phyloP scores from a whole-genome alignment of 169 alveolate genomes.

The Plasmodium vivax region DNA sequence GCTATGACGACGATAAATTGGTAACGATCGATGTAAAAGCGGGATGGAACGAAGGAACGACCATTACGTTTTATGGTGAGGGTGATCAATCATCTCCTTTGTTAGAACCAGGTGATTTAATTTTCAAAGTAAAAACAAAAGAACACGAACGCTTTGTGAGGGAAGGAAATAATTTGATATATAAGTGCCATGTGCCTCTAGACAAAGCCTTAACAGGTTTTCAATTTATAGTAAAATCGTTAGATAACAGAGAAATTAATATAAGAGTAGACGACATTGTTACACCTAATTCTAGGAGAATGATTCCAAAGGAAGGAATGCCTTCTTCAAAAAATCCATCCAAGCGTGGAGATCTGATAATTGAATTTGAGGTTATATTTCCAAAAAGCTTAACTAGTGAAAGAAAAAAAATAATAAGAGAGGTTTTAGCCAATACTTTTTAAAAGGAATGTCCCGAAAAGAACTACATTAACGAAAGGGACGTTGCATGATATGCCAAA shows the following conservation, averaged over 20 bases:
- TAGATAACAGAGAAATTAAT: constrained; percentile 86
- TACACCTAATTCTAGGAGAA: constrained; percentile 84
- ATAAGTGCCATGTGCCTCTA: constrained; percentile 85
- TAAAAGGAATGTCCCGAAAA: neutral
- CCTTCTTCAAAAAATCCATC: constrained; percentile 84
- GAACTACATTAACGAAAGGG: neutral
- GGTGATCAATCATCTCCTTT: constrained; percentile 87
- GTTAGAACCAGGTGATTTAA: constrained; percentile 86
- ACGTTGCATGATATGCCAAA: neutral
- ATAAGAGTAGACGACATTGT: constrained; percentile 85
- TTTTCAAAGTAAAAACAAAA: constrained; percentile 81
- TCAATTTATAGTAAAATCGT: constrained; percentile 86
- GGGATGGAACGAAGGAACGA: constrained; percentile 91
- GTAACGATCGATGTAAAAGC: constrained; percentile 87
- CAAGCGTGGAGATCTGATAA: constrained; percentile 83
- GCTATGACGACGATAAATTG: constrained; percentile 85
- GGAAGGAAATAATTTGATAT: constrained; percentile 84
- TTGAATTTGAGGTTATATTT: constrained; percentile 85
- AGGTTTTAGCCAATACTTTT: neutral
- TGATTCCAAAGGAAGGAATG: constrained; percentile 85
- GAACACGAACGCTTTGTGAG: constrained; percentile 82
- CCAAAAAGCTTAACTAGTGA: constrained; percentile 83
- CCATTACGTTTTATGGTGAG: constrained; percentile 85
- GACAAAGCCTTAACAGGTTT: constrained; percentile 87
- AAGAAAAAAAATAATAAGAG: constrained; percentile 75